These are phyloP conservation scores for Kwoniella bestiolae DNA, from an alignment of 768 basidiomycete genomes.

Conservation along the genomic window DNA sequence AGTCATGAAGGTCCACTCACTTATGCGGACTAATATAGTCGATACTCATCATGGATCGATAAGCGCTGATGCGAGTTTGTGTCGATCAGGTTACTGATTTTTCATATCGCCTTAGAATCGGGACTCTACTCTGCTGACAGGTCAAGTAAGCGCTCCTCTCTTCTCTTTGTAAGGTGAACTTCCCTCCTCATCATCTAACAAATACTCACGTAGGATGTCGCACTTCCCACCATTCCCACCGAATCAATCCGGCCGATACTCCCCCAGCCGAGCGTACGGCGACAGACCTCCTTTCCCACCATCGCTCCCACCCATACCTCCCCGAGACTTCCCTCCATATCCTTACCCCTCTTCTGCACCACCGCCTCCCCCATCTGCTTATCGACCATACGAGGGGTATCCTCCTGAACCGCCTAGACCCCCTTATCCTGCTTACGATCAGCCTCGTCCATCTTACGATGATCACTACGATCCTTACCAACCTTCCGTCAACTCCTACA, in stretches of 20 bases:
- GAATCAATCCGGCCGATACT: slow-evolving; percentile 35
- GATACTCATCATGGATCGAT: neutral
- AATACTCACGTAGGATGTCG: slow-evolving; percentile 29
- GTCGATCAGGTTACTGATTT: neutral
- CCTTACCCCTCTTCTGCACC: slow-evolving; percentile 6
- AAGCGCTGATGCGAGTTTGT: neutral
- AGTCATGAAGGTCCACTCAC: neutral
- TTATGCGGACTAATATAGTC: neutral
- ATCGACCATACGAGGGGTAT: slow-evolving; percentile 37
- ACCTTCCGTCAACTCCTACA: slow-evolving; percentile 31
- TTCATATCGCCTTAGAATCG: neutral
- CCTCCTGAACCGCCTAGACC: slow-evolving; percentile 22
- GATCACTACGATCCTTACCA: slow-evolving; percentile 49
- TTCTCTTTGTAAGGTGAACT: too few species aligned
- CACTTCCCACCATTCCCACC: slow-evolving; percentile 43
- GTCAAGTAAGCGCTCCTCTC: too few species aligned
- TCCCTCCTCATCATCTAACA: too few species aligned
- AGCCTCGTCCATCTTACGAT: slow-evolving; percentile 40
- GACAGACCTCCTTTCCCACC: slow-evolving; percentile 33
- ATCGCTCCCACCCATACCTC: slow-evolving; percentile 20
- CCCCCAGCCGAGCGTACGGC: slow-evolving; percentile 37
- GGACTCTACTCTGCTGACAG: too few species aligned
- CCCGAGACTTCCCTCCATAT: slow-evolving; percentile 28
- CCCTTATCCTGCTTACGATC: slow-evolving; percentile 36
- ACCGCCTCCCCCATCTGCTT: slow-evolving; percentile 16